A percentile compares a stretch with the other conserved stretches of the same genome.
Conservation (phyloP, 176 grass and related monocot genomes). For the Bolboschoenus planiculmis region DNA sequence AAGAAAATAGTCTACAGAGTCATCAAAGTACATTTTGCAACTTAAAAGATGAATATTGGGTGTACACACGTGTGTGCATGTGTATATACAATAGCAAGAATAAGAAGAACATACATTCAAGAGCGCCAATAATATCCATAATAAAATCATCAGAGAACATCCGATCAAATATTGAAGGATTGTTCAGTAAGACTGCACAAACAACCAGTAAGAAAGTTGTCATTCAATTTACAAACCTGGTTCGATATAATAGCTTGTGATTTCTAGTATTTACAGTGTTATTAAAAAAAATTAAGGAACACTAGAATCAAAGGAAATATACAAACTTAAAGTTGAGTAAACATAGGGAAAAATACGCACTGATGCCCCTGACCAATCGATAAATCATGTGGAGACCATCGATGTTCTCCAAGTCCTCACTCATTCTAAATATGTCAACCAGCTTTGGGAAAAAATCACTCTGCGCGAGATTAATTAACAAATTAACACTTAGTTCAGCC, state of each 20-base stretch:
- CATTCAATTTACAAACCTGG: not conserved
- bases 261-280: not conserved
- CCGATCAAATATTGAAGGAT: constrained; percentile 49
- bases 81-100: constrained; percentile 22
- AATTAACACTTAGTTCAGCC: not conserved
- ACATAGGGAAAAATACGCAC: constrained; percentile 50
- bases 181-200: constrained; percentile 77
- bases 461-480: constrained; percentile 33
- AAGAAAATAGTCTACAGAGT: constrained; percentile 18
- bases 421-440: constrained; percentile 60
- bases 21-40: constrained; percentile 8
- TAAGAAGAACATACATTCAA: constrained; percentile 68
- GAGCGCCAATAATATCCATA: constrained; percentile 66
- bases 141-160: constrained; percentile 79
- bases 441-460: constrained; percentile 76
- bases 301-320: not conserved
- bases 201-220: constrained; percentile 30
- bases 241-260: not conserved
- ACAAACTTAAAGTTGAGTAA: constrained; percentile 6
- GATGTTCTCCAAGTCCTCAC: constrained; percentile 51
- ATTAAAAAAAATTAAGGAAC: not conserved
- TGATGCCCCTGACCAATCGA: constrained; percentile 73
- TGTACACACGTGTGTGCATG: not conserved
- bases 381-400: constrained; percentile 71
- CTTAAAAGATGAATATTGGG: constrained; percentile 11